phyloP scores from a whole-genome alignment of 495 filamentous ascomycete genomes.

The Annulohypoxylon maeteangense region DNA sequence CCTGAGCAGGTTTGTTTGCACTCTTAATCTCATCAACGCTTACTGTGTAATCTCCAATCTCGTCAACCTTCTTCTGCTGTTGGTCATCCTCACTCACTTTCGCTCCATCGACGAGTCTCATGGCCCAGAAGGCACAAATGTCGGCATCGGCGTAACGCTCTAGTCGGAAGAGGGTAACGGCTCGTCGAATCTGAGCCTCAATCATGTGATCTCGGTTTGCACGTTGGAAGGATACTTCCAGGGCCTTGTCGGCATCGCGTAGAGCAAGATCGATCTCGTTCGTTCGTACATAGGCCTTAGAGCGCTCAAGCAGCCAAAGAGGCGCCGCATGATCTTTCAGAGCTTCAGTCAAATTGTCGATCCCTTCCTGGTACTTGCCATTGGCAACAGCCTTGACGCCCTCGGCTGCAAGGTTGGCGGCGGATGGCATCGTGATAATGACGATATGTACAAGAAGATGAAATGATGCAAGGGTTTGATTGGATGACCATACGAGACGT shows the following conservation, averaged over 20 bases:
- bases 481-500: background rate
- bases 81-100: constrained; percentile 54
- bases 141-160: constrained; percentile 80
- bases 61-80: constrained; percentile 53
- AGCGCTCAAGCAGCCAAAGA: constrained; percentile 87
- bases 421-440: constrained; percentile 40
- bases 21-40: constrained; percentile 43
- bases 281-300: constrained; percentile 79
- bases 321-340: constrained; percentile 74
- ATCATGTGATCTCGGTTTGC: constrained; percentile 83
- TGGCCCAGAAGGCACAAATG: constrained; percentile 74
- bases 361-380: constrained; percentile 72
- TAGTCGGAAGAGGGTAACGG: constrained; percentile 75
- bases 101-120: constrained; percentile 62
- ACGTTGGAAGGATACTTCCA: constrained; percentile 74
- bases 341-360: constrained; percentile 80
- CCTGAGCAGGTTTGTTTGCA: constrained; percentile 45
- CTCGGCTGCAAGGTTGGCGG: constrained; percentile 46
- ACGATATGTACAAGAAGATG: background rate
- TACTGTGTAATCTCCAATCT: constrained; percentile 53
- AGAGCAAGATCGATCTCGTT: constrained; percentile 68
- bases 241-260: constrained; percentile 81
- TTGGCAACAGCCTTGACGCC: constrained; percentile 68
- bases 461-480: background rate
- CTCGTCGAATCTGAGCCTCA: constrained; percentile 82